A percentile compares a stretch with the other conserved stretches of the same genome.
Evolutionary conservation across 139 green algal genomes (phyloP).

Genomic region (Pleodorina starrii): DNA sequence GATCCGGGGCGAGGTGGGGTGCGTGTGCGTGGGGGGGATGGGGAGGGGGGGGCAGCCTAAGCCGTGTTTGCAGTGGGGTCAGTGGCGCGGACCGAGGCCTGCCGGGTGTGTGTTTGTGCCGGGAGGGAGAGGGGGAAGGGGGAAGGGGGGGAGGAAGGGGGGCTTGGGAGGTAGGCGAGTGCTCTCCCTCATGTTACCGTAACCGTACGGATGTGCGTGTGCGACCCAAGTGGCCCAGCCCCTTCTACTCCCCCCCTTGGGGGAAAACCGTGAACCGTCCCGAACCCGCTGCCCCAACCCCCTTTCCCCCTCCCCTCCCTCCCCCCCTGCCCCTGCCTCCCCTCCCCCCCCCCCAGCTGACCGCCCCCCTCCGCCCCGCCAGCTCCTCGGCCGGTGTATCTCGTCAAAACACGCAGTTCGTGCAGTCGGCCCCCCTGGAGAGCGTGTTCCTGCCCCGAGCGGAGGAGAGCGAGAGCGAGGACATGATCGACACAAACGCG

Average conservation of each 20-base stretch:
- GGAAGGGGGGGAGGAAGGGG: background rate
- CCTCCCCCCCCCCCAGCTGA: background rate
- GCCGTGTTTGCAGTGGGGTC: no score
- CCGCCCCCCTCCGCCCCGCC: background rate
- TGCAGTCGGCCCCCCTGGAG: background rate
- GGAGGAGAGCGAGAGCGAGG: conserved; percentile 1
- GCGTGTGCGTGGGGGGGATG: no score
- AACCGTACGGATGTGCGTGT: no score
- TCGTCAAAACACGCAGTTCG: background rate
- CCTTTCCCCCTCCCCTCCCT: background rate
- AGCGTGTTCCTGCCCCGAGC: conserved; percentile 25
- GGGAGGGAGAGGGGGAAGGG: background rate
- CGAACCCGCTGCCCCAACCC: background rate
- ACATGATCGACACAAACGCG: conserved; percentile 23
- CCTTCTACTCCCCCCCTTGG: no score
- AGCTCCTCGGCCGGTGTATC: background rate
- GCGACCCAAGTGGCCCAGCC: no score
- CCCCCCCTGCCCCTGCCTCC: background rate
- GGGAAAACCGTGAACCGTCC: background rate
- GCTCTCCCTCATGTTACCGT: no score
- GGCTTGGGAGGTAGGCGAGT: no score
- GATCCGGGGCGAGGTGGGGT: no score
- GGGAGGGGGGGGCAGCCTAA: no score
- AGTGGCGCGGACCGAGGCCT: no score
- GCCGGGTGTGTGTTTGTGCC: no score